Conservation (phyloP, 2,329 filamentous ascomycete genomes). For the Alternaria viburni region DNA sequence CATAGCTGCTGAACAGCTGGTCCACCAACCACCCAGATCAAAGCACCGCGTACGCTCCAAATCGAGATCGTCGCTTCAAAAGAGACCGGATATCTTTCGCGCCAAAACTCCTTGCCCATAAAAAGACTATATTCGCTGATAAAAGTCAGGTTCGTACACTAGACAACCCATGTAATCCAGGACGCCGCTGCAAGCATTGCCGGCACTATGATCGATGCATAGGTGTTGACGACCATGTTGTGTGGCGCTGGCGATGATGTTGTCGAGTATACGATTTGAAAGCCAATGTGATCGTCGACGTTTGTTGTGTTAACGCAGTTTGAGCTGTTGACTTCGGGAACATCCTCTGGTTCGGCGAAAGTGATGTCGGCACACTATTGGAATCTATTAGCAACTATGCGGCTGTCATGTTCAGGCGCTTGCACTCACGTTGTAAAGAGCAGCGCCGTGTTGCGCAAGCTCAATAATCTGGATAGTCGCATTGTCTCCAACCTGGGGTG, state of each 20-base stretch:
- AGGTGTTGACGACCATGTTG: conserved; percentile 31
- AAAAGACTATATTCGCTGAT: background rate
- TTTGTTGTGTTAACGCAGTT: conserved; percentile 88
- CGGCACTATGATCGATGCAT: conserved; percentile 36
- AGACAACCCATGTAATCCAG: conserved; percentile 34
- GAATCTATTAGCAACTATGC: conserved; percentile 4
- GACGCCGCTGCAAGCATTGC: conserved; percentile 34
- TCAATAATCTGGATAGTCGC: conserved; percentile 91
- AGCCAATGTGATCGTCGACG: conserved; percentile 60
- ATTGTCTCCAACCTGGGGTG: conserved; percentile 79
- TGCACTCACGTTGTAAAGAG: conserved; percentile 74
- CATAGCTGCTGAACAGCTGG: background rate
- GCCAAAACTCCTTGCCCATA: conserved; percentile 19
- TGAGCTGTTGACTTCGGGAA: conserved; percentile 73
- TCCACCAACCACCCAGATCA: background rate
- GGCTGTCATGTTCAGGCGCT: background rate
- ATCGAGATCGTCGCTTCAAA: background rate
- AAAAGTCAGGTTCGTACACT: conserved; percentile 4
- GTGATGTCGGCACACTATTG: conserved; percentile 92
- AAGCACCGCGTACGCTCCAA: conserved; percentile 3
- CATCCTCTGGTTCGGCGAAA: conserved; percentile 80
- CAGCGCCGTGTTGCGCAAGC: conserved; percentile 80
- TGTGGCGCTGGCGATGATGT: conserved; percentile 41
- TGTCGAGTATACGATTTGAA: conserved; percentile 75
- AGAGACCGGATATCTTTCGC: conserved; percentile 31